Percentiles rank a stretch among this genome's conserved stretches.
phyloP scores from a whole-genome alignment of 176 grass and related monocot species.

The Elaeis guineensis region DNA sequence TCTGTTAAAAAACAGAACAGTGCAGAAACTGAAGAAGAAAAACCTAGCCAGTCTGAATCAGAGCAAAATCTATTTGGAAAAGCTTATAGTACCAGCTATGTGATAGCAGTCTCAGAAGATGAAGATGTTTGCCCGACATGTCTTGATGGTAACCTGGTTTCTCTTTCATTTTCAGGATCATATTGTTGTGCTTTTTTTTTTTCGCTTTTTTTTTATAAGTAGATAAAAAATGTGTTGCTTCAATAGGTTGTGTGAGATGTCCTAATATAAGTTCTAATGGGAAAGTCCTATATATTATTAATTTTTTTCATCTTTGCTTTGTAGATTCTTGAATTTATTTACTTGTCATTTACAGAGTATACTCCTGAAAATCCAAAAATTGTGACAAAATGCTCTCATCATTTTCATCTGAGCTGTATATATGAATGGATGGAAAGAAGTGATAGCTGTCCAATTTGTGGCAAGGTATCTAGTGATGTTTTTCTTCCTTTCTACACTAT shows the following conservation, averaged over 20 bases:
- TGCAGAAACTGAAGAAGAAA: constrained; percentile 53
- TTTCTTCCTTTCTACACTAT: neutral
- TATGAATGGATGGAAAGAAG: constrained; percentile 99
- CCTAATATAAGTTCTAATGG: too few relatives aligned
- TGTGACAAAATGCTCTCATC: constrained; percentile 69
- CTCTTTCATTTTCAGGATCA: too few relatives aligned
- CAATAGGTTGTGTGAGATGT: too few relatives aligned
- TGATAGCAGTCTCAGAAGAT: constrained; percentile 50
- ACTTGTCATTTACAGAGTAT: constrained; percentile 49
- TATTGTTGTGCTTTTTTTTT: too few relatives aligned
- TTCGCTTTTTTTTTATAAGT: too few relatives aligned
- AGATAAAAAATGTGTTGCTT: too few relatives aligned
- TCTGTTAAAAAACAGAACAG: constrained; percentile 52
- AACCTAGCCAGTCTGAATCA: constrained; percentile 51
- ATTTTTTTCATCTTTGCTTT: too few relatives aligned
- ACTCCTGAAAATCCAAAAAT: constrained; percentile 78
- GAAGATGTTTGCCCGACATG: constrained; percentile 95
- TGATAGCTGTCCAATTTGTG: constrained; percentile 81
- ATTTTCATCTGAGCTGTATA: constrained; percentile 96
- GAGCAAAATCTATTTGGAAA: constrained; percentile 55
- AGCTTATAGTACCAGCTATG: constrained; percentile 40
- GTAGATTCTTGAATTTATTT: neutral
- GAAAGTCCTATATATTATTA: too few relatives aligned
- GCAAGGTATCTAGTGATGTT: constrained; percentile 32
- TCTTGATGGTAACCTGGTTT: constrained; percentile 53